Base-by-base conservation (phyloP, 306 rosid species). In the Parietaria judaica region DNA sequence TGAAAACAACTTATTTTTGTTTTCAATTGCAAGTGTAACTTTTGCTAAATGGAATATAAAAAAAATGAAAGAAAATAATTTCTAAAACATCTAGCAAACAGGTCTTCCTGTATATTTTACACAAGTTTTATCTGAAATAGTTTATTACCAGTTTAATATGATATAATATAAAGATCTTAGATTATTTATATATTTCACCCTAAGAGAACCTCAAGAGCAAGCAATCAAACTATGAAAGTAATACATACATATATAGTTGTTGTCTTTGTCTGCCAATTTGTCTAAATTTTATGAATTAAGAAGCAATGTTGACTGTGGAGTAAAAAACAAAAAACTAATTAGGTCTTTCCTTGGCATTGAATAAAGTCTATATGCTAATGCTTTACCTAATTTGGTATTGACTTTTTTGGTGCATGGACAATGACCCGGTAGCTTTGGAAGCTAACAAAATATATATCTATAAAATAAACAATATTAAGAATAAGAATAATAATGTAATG, bases 301-400 rank as follows among this genome's bases (percentile, higher is more conserved):
- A 37, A 4, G 45, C 31, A 23, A 23, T 37, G 15, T 8, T 5
- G 45, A 41, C 45, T 36, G n/a, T 56, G 39, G 45, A 46, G 23
- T 44, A 54, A 66, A 41, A 41, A 5, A 41, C 4, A 58, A 6
- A 37, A 38, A 49, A 44, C 9, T n/a, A 13, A 35, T n/a, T 61
- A 4, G 73, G 8, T 69, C 43, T 5, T 41, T 16, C 31, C 5
- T 37, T 6, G 4, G 31, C 8, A 52, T 31, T 6, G 7, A 16
- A 6, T 8, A 54, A 3, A 11, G 14, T 36, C 48, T 53, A 35
- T 57, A 6, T 13, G n/a, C 39, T 11, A 36, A 6, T 13, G n/a
- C 39, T 11, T 41, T 39, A 54, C 74, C 68, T 13, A 69, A 62
- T 12, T 37, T 13, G 6, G 41, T 70, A 63, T 55, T 55, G 51